phyloP scores from a whole-genome alignment of 768 basidiomycete species.

The Mycena floridula region DNA sequence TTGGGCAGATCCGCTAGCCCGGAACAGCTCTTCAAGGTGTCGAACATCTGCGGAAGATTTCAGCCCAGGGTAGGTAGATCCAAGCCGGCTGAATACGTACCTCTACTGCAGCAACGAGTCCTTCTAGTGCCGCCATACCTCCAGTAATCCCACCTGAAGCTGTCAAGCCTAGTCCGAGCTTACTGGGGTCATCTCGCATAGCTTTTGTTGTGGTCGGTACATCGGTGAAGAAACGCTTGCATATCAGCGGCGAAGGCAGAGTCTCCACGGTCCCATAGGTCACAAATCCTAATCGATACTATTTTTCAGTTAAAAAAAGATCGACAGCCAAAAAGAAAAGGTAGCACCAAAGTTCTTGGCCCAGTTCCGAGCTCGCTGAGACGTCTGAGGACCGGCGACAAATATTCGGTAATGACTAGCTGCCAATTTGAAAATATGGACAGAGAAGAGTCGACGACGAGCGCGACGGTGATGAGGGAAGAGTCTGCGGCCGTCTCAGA shows the following conservation, averaged over 20 bases:
- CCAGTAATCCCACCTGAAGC: conserved; percentile 34
- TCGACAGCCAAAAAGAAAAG: background rate
- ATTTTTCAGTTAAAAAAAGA: background rate
- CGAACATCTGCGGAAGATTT: conserved; percentile 29
- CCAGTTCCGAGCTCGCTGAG: conserved; percentile 35
- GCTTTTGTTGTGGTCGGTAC: conserved; percentile 32
- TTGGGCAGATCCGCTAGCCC: conserved; percentile 14
- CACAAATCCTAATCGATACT: conserved; percentile 44
- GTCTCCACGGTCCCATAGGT: conserved; percentile 60
- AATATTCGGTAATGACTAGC: conserved; percentile 37
- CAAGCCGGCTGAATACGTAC: conserved; percentile 34
- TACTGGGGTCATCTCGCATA: conserved; percentile 34
- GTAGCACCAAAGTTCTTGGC: conserved; percentile 6
- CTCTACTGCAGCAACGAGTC: conserved; percentile 64
- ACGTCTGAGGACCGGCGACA: conserved; percentile 46
- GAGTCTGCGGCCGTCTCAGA: no score
- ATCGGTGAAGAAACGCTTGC: conserved; percentile 51
- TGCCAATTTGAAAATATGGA: conserved; percentile 49
- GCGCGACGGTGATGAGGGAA: conserved; percentile 51
- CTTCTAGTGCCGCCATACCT: conserved; percentile 69
- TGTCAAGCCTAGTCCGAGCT: conserved; percentile 54
- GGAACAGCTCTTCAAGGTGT: conserved; percentile 34
- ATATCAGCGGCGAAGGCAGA: conserved; percentile 46
- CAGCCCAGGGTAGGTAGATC: background rate
- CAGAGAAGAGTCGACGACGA: conserved; percentile 58